These are phyloP conservation scores for Quercus gilva DNA, from an alignment of 306 rosid species.

Conservation along the genomic window DNA sequence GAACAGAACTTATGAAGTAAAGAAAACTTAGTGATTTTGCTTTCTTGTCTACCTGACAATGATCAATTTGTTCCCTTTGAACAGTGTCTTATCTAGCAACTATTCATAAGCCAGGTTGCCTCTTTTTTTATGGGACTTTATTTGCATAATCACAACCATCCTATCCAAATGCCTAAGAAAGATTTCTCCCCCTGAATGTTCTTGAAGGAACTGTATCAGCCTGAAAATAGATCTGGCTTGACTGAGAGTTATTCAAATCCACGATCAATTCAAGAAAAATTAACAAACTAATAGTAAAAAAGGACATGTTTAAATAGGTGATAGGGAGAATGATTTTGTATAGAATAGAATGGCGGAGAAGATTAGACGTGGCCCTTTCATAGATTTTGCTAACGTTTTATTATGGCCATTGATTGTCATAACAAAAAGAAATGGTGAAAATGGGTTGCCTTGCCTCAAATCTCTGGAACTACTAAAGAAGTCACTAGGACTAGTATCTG, in stretches of 20 bases:
- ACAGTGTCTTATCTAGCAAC: not conserved
- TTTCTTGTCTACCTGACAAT: not conserved
- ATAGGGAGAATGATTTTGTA: too few species aligned
- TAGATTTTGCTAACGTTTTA: too few species aligned
- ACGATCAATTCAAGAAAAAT: not conserved
- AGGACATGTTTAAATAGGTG: too few species aligned
- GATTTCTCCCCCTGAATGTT: not conserved
- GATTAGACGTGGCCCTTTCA: too few species aligned
- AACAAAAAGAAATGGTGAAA: too few species aligned
- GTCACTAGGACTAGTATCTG: too few species aligned
- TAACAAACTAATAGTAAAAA: too few species aligned
- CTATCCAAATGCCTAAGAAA: not conserved
- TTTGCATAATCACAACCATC: not conserved
- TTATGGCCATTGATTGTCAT: too few species aligned
- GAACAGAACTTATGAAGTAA: not conserved
- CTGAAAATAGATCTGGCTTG: not conserved
- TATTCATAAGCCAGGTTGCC: not conserved
- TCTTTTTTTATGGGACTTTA: not conserved
- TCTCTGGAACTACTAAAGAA: too few species aligned
- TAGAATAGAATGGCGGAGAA: too few species aligned
- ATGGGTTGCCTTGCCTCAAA: too few species aligned
- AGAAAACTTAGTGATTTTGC: not conserved
- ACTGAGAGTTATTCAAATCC: not conserved
- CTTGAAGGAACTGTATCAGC: not conserved
- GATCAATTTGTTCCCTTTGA: not conserved